Conservation (phyloP, 2,329 filamentous ascomycete genomes). For the Sclerotinia nivalis region DNA sequence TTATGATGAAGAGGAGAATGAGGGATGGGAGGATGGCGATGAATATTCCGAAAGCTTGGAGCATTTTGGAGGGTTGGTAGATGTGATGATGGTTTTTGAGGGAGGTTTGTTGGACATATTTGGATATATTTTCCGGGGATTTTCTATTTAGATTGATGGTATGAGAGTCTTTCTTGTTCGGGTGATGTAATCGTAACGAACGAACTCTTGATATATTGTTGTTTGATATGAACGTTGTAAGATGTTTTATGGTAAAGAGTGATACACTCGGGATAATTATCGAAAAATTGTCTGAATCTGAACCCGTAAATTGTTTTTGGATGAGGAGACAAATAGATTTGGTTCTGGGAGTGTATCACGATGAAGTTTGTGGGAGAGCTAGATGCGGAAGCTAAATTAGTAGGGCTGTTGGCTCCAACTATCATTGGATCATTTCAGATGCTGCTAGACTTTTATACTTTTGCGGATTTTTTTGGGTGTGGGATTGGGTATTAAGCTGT, state of each 20-base stretch:
- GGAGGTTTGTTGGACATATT: background rate
- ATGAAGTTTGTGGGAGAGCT: background rate
- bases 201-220: too few relatives aligned
- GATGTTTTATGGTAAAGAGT: background rate
- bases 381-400: slow-evolving; percentile 1
- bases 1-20: background rate
- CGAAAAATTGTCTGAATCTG: background rate
- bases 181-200: accelerated
- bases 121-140: background rate
- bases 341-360: accelerated
- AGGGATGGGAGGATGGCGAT: background rate
- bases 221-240: background rate
- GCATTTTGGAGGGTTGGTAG: background rate
- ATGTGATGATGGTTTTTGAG: background rate
- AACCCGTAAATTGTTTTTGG: background rate
- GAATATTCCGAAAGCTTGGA: background rate
- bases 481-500: background rate
- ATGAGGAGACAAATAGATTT: background rate
- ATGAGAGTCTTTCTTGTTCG: background rate
- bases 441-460: background rate
- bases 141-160: accelerated
- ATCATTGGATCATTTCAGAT: background rate
- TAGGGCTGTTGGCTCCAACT: background rate
- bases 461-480: background rate
- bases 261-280: too few relatives aligned